These are phyloP conservation scores for Lepidium aucheri DNA, from an alignment of 345 rosid genomes.

Conservation along the genomic window DNA sequence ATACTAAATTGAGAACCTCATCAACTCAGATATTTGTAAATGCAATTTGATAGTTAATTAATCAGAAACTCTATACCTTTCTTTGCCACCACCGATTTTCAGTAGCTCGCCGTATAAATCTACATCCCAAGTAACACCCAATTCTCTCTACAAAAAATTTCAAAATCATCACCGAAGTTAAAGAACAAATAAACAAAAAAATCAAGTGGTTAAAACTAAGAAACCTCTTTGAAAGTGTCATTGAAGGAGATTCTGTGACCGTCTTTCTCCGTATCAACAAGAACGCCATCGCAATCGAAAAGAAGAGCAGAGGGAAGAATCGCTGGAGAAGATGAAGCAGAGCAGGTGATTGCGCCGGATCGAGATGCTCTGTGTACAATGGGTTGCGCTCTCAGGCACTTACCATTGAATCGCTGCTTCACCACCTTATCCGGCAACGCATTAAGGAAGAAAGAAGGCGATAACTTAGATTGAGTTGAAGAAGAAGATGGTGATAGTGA, in stretches of 20 bases:
- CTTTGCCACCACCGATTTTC: constrained; percentile 96
- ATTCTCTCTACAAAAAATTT: constrained; percentile 42
- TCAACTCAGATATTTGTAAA: neutral
- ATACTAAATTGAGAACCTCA: neutral
- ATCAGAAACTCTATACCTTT: constrained; percentile 41
- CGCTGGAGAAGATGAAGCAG: constrained; percentile 37
- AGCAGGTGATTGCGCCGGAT: constrained; percentile 33
- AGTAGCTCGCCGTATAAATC: constrained; percentile 87
- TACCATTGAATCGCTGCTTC: constrained; percentile 9
- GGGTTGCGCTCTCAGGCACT: constrained; percentile 10
- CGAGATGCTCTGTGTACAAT: neutral
- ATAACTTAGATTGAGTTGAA: constrained; percentile 10
- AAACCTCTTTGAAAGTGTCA: constrained; percentile 82
- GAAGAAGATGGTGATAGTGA: constrained; percentile 15
- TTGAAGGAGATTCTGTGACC: constrained; percentile 94
- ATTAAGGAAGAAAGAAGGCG: constrained; percentile 14
- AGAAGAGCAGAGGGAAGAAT: constrained; percentile 73
- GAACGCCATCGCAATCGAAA: constrained; percentile 95
- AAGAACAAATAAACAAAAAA: neutral
- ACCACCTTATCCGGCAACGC: constrained; percentile 11
- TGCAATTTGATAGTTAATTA: neutral
- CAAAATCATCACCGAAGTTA: neutral
- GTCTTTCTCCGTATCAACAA: constrained; percentile 92
- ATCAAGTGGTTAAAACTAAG: neutral
- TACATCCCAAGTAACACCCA: constrained; percentile 88